These are phyloP conservation scores for Hibiscus tridactylites DNA, from an alignment of 345 rosid genomes.

Conservation along the genomic window DNA sequence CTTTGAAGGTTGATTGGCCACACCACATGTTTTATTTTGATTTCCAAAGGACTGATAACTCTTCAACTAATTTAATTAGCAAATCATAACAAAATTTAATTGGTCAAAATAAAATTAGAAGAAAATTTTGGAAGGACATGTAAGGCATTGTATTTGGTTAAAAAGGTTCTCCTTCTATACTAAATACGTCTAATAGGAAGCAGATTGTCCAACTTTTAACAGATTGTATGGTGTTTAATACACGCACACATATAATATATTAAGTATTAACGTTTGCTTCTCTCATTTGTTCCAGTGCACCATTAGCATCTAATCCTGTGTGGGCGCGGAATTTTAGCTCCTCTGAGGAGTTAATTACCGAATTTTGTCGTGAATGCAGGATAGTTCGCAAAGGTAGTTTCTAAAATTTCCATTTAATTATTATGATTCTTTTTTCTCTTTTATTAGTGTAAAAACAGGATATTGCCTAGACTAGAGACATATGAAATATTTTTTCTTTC, in stretches of 20 bases:
- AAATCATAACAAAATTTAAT: background rate
- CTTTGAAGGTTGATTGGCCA: background rate
- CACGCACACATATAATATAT: background rate
- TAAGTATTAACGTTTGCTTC: conserved; percentile 4
- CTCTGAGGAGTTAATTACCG: conserved; percentile 82
- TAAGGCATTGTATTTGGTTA: background rate
- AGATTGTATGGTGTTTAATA: background rate
- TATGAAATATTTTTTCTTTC: background rate
- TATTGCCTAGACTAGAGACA: background rate
- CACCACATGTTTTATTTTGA: background rate
- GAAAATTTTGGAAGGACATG: background rate
- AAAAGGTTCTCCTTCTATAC: background rate
- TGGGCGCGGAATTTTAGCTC: conserved; percentile 89
- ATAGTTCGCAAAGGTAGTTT: conserved; percentile 86
- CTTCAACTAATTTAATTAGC: background rate
- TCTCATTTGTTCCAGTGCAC: conserved; percentile 50
- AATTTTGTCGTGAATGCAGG: conserved; percentile 94
- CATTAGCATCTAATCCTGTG: conserved; percentile 79
- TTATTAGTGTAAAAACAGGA: background rate
- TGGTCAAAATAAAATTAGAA: background rate
- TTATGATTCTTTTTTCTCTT: background rate
- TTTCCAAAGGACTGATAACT: background rate
- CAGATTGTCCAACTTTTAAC: background rate
- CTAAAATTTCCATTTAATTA: background rate
- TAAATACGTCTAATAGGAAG: background rate